These are phyloP conservation scores for Fermentozyma sake DNA, from an alignment of 1,139 yeast species.

Conservation along the genomic window DNA sequence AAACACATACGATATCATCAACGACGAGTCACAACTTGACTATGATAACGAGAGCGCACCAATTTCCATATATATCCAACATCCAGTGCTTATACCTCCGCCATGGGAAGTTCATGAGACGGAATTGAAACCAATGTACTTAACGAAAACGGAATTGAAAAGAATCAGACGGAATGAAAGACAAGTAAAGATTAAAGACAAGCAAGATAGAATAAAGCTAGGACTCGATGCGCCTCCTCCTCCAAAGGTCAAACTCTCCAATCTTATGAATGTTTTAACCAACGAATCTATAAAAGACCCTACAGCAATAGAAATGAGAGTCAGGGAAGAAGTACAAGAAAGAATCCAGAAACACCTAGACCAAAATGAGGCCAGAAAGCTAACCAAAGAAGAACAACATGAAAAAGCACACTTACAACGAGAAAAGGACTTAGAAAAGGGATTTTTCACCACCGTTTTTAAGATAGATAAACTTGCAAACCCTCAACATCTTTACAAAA, in stretches of 20 bases:
- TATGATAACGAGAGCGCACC: slow-evolving; percentile 43
- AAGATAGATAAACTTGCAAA: slow-evolving; percentile 50
- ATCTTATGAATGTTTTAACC: slow-evolving; percentile 80
- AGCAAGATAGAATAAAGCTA: slow-evolving; percentile 70
- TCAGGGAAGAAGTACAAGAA: slow-evolving; percentile 62
- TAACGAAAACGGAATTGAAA: slow-evolving; percentile 77
- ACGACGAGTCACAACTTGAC: slow-evolving; percentile 14
- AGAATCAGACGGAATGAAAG: slow-evolving; percentile 71
- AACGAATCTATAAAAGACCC: slow-evolving; percentile 90
- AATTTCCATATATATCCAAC: slow-evolving; percentile 66
- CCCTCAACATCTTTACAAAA: slow-evolving; percentile 66
- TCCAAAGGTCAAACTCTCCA: slow-evolving; percentile 80
- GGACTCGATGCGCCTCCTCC: slow-evolving; percentile 88
- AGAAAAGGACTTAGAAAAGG: slow-evolving; percentile 38
- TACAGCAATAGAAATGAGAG: slow-evolving; percentile 74
- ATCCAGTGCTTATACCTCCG: slow-evolving; percentile 66
- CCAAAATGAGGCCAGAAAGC: slow-evolving; percentile 58
- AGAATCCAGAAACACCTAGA: slow-evolving; percentile 58
- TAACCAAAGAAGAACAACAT: slow-evolving; percentile 54
- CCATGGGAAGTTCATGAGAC: slow-evolving; percentile 48
- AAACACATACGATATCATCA: slow-evolving; percentile 19
- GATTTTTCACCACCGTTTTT: slow-evolving; percentile 58
- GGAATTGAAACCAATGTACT: slow-evolving; percentile 45
- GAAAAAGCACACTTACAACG: slow-evolving; percentile 47
- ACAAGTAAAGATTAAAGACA: slow-evolving; percentile 57